Evolutionary conservation across 352 stramenopile genomes (phyloP), one percentile per base, ranked within the genome.

Genomic region (Globisporangium heterothallicum): DNA sequence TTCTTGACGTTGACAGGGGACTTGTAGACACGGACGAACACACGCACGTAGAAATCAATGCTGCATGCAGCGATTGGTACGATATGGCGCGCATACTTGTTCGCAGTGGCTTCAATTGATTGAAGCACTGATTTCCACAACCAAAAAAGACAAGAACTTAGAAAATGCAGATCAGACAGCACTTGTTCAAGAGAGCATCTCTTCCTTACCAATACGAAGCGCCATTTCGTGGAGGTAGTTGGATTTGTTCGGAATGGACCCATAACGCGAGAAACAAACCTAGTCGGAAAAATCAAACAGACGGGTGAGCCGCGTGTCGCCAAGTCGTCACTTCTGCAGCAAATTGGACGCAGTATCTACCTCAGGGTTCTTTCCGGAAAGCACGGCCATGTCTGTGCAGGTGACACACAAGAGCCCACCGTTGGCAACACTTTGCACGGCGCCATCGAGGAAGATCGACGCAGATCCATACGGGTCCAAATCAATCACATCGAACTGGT

Each of bases 401-500:
- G 97, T 99, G n/a, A 99, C 85, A 66, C 94, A 98, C 27, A 99
- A 68, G 36, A 99, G 69, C 34, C 97, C 97, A 46, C 97, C 97
- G 65, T 97, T 93, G 29, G 74, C 63, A 4, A 99, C 83, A 40
- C 85, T 87, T 66, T 99, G 96, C 21, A 99, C 89, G 0, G 97
- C 96, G 8, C 86, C 86, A 71, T 99, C 97, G 32, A 99, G 68
- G 72, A 99, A 99, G 27, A 98, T 97, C 21, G 96, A 97, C 14
- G 96, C 95, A 16, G 91, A 97, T 29, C 97, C 97, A 66, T 99
- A 99, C 34, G 97, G 97, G 71, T 99, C 97, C 24, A 99, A 69
- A 65, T 99, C 97, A 68, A 99, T 98, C 32, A 99, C 97, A 68
- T 99, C 97, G 61, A 98, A 99, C 57, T 98, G 92, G 43, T 97